Percentiles rank a stretch among this genome's conserved stretches.
These are phyloP conservation scores for Candida sphagnicola DNA, from an alignment of 805 yeast species.

Conservation along the genomic window DNA sequence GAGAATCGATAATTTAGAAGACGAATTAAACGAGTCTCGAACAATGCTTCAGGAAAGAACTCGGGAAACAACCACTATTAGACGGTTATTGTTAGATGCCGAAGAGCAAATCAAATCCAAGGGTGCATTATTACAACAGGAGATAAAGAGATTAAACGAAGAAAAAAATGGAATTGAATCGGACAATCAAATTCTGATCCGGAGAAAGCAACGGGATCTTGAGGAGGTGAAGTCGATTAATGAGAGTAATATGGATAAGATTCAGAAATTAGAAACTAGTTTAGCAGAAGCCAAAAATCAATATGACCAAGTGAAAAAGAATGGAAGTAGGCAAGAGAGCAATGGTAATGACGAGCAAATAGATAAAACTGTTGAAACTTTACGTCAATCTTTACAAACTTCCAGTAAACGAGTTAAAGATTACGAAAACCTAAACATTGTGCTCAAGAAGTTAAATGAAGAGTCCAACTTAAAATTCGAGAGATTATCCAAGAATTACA, in stretches of 20 bases:
- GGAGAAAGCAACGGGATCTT: constrained; percentile 60
- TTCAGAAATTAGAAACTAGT: constrained; percentile 35
- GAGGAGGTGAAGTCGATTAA: constrained; percentile 49
- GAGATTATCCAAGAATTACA: constrained; percentile 67
- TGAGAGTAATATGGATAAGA: constrained; percentile 38
- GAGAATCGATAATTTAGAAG: constrained; percentile 66
- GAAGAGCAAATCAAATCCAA: constrained; percentile 55
- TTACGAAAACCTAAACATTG: constrained; percentile 47
- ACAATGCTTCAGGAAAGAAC: constrained; percentile 74
- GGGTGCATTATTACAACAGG: constrained; percentile 52
- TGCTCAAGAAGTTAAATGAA: constrained; percentile 59
- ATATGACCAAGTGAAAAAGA: constrained; percentile 19
- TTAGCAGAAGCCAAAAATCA: constrained; percentile 22
- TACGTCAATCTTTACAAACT: constrained; percentile 51
- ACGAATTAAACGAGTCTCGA: constrained; percentile 75
- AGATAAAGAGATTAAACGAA: constrained; percentile 48
- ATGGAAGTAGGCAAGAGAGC: constrained; percentile 5
- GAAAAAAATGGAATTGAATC: constrained; percentile 61
- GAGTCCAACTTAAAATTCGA: constrained; percentile 67
- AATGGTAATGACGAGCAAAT: constrained; percentile 15
- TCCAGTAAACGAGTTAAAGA: constrained; percentile 53
- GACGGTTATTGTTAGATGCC: constrained; percentile 63
- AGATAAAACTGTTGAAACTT: constrained; percentile 31
- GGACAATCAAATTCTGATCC: constrained; percentile 44
- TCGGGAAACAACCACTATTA: constrained; percentile 69